These are phyloP conservation scores for Aspergillus proliferans DNA, from an alignment of 2,329 filamentous ascomycete species.

Conservation along the genomic window DNA sequence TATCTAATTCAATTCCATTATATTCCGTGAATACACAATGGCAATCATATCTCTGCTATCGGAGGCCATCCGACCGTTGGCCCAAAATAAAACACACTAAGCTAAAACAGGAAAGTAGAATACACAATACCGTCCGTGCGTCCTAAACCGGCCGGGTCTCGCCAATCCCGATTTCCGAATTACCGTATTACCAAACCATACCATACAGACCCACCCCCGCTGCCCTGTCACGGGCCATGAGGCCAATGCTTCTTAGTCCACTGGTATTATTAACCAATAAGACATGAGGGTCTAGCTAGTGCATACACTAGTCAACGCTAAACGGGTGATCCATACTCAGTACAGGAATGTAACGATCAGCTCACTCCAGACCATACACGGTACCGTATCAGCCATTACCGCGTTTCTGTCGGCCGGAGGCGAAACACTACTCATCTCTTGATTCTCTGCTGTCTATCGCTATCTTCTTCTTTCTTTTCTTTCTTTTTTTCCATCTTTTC, in stretches of 20 bases:
- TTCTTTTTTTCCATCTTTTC: neutral
- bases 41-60: neutral
- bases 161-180: neutral
- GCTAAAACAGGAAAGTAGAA: neutral
- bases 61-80: neutral
- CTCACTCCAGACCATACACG: neutral
- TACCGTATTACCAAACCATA: neutral
- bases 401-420: conserved; percentile 1
- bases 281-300: neutral
- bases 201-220: conserved; percentile 4
- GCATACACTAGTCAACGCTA: neutral
- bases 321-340: neutral
- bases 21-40: neutral
- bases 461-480: conserved; percentile 1
- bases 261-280: neutral
- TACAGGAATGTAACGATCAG: neutral
- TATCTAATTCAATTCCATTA: neutral
- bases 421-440: neutral
- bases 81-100: neutral
- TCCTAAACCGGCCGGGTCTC: neutral
- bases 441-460: neutral
- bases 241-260: conserved; percentile 11
- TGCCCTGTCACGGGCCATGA: conserved; percentile 12
- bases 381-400: neutral
- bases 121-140: neutral